Evolutionary conservation across 331 rosid species (phyloP), one percentile per base, ranked within the genome.

Genomic region (Ulmus americana): DNA sequence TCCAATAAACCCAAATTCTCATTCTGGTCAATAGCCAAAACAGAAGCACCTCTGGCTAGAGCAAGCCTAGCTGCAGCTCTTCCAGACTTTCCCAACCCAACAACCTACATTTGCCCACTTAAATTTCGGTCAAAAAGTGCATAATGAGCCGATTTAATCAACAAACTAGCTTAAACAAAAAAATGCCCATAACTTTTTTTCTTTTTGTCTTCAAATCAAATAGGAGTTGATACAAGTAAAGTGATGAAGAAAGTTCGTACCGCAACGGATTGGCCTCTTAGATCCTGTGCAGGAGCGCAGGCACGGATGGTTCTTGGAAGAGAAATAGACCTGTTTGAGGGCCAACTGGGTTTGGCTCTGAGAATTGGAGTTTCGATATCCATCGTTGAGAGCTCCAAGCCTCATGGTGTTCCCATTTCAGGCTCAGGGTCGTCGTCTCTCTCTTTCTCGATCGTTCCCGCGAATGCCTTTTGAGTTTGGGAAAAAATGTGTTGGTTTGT

Each of bases 51-150:
- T 70, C 76, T 70, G 4, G 69, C 76, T 22, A 76, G 67, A 60
- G 76, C 80, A 14, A 76, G 80, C 69, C 68, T 76, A 20, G 71
- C 73, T 7, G 73, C 76, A 46, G 76, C 71, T 60, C 59, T 65
- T 28, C 76, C 73, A 48, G 80, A 76, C 58, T 70, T 76, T 44
- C 80, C 80, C 51, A 76, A 72, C 15, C 80, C 80, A 63, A 76
- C 46, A 11, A 76, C 62, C 80, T 76, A 69, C 45, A 48, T 48
- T 48, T 10, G 10, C 5, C n/a, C 45, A 18, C 0, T 12, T 49
- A n/a, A 1, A 55, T 8, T 18, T 55, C 5, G 13, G n/a, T 4
- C 13, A 47, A 9, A 40, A 41, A 40, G 55, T 50, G 6, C 28
- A 50, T 10, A 14, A 6, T 15, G 54, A 28, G 35, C 35, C 2